A percentile compares a stretch with the other conserved stretches of the same genome.
Evolutionary conservation across 2,329 filamentous ascomycete species (phyloP).

Genomic region (Exophiala mesophila): DNA sequence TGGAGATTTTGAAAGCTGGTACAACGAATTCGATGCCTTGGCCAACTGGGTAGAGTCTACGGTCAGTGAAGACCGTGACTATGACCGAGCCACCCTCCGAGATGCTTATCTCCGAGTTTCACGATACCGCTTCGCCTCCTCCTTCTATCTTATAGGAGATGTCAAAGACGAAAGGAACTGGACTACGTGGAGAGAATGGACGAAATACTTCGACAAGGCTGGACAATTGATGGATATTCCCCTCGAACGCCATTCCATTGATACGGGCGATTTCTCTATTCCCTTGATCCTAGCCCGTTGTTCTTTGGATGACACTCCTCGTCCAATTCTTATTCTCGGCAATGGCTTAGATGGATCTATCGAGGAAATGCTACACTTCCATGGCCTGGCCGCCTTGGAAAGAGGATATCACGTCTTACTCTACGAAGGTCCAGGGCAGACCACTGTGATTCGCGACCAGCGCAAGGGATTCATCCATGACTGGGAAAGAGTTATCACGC

Average conservation of each 20-base stretch:
- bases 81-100: background rate
- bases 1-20: constrained; percentile 16
- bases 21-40: constrained; percentile 1
- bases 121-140: constrained; percentile 16
- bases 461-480: constrained; percentile 29
- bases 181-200: background rate
- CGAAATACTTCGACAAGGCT: constrained; percentile 1
- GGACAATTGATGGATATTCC: constrained; percentile 11
- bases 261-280: constrained; percentile 8
- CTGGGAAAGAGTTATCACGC: constrained; percentile 30
- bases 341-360: constrained; percentile 29
- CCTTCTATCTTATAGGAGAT: constrained; percentile 12
- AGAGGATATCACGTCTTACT: constrained; percentile 31
- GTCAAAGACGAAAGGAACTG: constrained; percentile 1
- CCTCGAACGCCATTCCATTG: constrained; percentile 2
- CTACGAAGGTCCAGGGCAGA: constrained; percentile 33
- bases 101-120: constrained; percentile 16
- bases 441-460: constrained; percentile 24
- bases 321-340: background rate
- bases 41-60: background rate
- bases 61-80: background rate
- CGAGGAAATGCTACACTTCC: constrained; percentile 28
- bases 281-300: constrained; percentile 11
- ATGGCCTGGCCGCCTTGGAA: constrained; percentile 26
- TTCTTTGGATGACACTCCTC: background rate